Conservation (phyloP, 129 eudicot species). For the Tanacetum coccineum region DNA sequence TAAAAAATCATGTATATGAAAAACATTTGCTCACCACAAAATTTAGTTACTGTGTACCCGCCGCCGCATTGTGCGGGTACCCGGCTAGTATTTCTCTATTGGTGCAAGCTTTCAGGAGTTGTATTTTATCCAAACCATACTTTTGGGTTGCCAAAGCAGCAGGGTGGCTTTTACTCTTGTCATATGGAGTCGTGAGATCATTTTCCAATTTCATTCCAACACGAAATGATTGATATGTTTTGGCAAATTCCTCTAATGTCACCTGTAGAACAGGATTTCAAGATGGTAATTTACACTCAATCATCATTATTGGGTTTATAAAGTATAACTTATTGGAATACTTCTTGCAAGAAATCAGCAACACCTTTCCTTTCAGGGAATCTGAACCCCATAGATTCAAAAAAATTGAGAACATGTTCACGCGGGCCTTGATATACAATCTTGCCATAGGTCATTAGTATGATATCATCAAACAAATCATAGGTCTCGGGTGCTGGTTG, state of each 20-base stretch:
- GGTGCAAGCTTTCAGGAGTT: slow-evolving; percentile 49
- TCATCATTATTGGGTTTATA: neutral
- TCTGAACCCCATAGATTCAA: no score
- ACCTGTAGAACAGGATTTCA: slow-evolving; percentile 39
- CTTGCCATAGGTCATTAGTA: no score
- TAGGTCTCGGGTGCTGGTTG: no score
- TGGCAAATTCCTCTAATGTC: slow-evolving; percentile 57
- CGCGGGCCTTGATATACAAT: no score
- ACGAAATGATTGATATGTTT: slow-evolving; percentile 51
- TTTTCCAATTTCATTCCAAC: slow-evolving; percentile 40
- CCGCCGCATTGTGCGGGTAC: no score
- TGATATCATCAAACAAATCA: no score
- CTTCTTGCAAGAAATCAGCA: slow-evolving; percentile 79
- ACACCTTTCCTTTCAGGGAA: slow-evolving; percentile 70
- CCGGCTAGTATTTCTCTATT: slow-evolving; percentile 51
- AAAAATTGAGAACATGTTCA: no score
- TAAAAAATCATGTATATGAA: no score
- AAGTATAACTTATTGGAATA: neutral
- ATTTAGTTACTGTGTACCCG: no score
- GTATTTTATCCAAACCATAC: slow-evolving; percentile 46
- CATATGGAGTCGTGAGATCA: slow-evolving; percentile 42
- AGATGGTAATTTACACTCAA: neutral
- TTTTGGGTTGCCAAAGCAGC: slow-evolving; percentile 58
- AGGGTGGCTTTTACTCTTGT: slow-evolving; percentile 60
- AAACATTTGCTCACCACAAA: no score